These are phyloP conservation scores for Phytophthora fragariae DNA, from an alignment of 352 stramenopile species.

Conservation along the genomic window DNA sequence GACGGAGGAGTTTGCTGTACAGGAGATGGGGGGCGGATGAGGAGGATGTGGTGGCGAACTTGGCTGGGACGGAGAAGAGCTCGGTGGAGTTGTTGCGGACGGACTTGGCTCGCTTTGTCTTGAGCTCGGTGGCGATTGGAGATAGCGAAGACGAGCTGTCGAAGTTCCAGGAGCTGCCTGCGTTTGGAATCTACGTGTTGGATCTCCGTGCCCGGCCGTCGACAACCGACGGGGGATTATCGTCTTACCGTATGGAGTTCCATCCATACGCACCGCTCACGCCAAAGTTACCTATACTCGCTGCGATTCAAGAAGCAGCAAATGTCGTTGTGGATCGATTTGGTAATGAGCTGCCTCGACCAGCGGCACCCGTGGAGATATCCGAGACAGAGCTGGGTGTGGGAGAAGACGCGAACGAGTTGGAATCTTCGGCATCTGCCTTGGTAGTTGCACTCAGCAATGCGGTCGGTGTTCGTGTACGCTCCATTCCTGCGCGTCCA, in stretches of 20 bases:
- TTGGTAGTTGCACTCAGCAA: constrained; percentile 80
- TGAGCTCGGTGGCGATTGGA: constrained; percentile 60
- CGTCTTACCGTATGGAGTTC: constrained; percentile 41
- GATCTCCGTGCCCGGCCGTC: constrained; percentile 36
- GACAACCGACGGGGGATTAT: neutral
- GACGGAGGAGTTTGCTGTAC: constrained; percentile 90
- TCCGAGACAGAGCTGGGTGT: neutral
- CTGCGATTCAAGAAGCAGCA: neutral
- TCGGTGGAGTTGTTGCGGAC: constrained; percentile 11
- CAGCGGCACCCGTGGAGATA: neutral
- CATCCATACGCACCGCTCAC: constrained; percentile 47
- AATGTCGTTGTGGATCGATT: constrained; percentile 41
- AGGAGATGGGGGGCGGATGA: constrained; percentile 34
- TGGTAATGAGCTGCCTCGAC: constrained; percentile 33
- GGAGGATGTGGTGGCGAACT: constrained; percentile 30
- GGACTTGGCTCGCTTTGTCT: constrained; percentile 44
- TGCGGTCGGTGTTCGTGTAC: constrained; percentile 84
- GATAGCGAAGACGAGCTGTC: constrained; percentile 13
- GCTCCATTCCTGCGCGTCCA: constrained; percentile 48
- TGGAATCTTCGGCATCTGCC: constrained; percentile 40
- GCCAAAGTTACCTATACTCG: neutral
- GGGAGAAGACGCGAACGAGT: neutral
- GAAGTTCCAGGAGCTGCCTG: constrained; percentile 75
- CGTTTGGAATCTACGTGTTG: constrained; percentile 79
- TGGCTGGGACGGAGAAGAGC: constrained; percentile 22